Evolutionary conservation across 2,329 filamentous ascomycete genomes (phyloP), one percentile per base, ranked within the genome.

Genomic region (Tricladium varicosporioides): DNA sequence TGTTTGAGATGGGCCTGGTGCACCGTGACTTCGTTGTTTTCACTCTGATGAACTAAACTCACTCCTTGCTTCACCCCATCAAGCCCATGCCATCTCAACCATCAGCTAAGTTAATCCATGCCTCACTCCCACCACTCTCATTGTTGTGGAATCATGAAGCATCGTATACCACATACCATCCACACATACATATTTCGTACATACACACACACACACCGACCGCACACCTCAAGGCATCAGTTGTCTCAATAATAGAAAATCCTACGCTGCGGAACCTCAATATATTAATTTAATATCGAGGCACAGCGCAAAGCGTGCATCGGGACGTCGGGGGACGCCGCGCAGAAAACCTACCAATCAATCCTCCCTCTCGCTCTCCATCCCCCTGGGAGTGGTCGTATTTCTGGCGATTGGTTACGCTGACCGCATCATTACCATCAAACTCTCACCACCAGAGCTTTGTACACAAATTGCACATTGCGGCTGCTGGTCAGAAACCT

Each of bases 251-350:
- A 13, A 40, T 40, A 11, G 36, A 40, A 47, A 40, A 47, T 47
- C 45, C 45, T 47, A 19, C 45, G 45, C 16, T 44, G 42, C 42
- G 42, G n/a, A n/a, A 18, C 22, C n/a, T 13, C 27, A 11, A 14
- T 40, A 18, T 31, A 22, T 40, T 51, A 11, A 42, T 51, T 51
- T 40, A 50, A 48, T 48, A 48, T 48, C 46, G 46, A 48, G 46
- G 46, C 46, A 48, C 46, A 48, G 46, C 46, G 32, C 27, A 49
- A 33, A 32, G 47, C 47, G 27, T 19, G 11, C 13, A 15, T 14
- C 13, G 11, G 16, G 16, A n/a, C 13, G 11, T 15, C 22, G 19
- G 10, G 27, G 10, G 36, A 40, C 10, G 36, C 4, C 36, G 36
- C 36, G 5, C 15, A 19, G 22, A 27, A 27, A 27, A 27, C 7